Conservation (phyloP, 2,329 filamentous ascomycete species). For the Monascus ruber region DNA sequence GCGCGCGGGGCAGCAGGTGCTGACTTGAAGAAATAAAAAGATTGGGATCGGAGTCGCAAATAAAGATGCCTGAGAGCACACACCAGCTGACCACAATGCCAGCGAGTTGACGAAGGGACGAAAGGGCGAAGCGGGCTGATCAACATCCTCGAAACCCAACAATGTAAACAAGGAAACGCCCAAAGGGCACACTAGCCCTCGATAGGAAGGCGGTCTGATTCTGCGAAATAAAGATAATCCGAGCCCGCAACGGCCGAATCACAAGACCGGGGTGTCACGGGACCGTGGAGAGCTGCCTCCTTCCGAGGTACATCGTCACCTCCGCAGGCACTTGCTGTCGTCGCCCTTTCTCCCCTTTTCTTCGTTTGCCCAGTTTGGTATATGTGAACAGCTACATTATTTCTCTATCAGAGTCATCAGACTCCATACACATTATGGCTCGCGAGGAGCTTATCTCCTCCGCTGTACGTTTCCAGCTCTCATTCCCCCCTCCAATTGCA, state of each 20-base stretch:
- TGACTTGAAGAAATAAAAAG: background rate
- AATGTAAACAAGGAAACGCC: conserved; percentile 28
- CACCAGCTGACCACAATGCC: background rate
- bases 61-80: too few relatives aligned
- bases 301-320: conserved; percentile 27
- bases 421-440: conserved; percentile 52
- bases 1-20: conserved; percentile 13
- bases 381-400: background rate
- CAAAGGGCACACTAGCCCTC: conserved; percentile 2
- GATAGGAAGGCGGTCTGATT: conserved; percentile 19
- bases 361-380: conserved; percentile 3
- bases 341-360: conserved; percentile 8
- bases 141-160: conserved; percentile 1
- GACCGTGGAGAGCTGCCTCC: conserved; percentile 18
- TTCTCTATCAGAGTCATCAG: background rate
- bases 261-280: conserved; percentile 11
- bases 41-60: too few relatives aligned
- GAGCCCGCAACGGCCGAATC: conserved; percentile 8
- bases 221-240: conserved; percentile 9
- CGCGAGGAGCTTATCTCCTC: conserved; percentile 87
- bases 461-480: conserved; percentile 46
- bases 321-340: conserved; percentile 13
- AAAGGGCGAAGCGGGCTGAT: background rate
- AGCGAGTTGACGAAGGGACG: background rate
- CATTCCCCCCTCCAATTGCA: conserved; percentile 12